Evolutionary conservation across 345 rosid genomes (phyloP).

Genomic region (Ricinus communis): DNA sequence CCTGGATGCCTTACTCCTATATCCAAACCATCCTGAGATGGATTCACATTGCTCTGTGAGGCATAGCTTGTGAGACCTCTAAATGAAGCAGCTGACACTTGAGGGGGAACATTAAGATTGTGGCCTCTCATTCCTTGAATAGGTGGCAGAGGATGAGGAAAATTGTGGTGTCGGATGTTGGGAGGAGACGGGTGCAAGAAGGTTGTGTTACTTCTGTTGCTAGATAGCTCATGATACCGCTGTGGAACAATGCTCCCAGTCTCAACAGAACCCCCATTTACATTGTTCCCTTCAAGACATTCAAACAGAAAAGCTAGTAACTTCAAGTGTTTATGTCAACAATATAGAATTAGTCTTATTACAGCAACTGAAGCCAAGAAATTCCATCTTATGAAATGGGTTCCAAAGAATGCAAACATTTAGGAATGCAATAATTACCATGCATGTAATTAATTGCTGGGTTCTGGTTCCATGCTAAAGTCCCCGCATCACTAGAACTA

Average conservation of each 20-base stretch:
- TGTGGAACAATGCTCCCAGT: conserved; percentile 41
- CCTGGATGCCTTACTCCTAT: conserved; percentile 49
- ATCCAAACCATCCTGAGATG: conserved; percentile 49
- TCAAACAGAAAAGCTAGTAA: neutral
- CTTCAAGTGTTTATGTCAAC: neutral
- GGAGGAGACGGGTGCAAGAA: conserved; percentile 42
- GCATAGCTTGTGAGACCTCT: conserved; percentile 41
- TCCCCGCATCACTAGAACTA: conserved; percentile 45
- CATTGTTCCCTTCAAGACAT: conserved; percentile 38
- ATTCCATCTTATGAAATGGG: neutral
- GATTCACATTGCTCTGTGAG: conserved; percentile 37
- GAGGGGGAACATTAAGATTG: conserved; percentile 47
- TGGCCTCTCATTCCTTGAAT: conserved; percentile 63
- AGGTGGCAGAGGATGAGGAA: conserved; percentile 46
- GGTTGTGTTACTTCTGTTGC: conserved; percentile 44
- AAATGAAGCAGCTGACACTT: conserved; percentile 44
- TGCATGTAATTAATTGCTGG: conserved; percentile 55
- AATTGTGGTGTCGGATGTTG: conserved; percentile 38
- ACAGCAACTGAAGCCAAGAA: neutral
- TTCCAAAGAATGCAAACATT: neutral
- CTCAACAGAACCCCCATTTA: conserved; percentile 46
- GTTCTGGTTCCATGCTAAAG: conserved; percentile 59
- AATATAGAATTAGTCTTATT: neutral
- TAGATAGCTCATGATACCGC: conserved; percentile 44
- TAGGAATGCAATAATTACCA: conserved; percentile 40